phyloP scores from a whole-genome alignment of 352 stramenopile species.

The Phytophthora chlamydospora region DNA sequence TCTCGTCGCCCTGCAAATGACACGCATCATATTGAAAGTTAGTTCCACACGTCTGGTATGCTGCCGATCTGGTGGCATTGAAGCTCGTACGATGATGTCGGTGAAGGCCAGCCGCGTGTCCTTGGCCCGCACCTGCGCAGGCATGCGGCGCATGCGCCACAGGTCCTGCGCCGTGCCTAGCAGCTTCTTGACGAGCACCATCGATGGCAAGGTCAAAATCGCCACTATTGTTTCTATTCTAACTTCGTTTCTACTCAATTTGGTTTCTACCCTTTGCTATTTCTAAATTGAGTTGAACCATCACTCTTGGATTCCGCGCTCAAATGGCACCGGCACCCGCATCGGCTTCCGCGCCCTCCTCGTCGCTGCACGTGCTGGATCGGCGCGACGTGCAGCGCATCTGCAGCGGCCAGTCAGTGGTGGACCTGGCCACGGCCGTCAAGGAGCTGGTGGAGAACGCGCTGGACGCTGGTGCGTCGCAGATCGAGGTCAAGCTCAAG shows the following conservation, averaged over 20 bases:
- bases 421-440: conserved; percentile 94
- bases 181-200: conserved; percentile 50
- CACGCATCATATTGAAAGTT: background rate
- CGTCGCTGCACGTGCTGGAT: conserved; percentile 47
- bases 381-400: conserved; percentile 67
- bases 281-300: conserved; percentile 9
- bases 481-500: conserved; percentile 91
- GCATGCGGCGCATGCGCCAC: conserved; percentile 53
- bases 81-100: conserved; percentile 54
- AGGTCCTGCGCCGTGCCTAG: conserved; percentile 45
- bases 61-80: background rate
- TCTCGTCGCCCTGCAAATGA: conserved; percentile 48
- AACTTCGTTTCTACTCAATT: too few relatives aligned
- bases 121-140: conserved; percentile 48
- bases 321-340: background rate
- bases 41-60: background rate
- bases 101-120: conserved; percentile 62
- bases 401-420: conserved; percentile 94
- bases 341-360: background rate
- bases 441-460: conserved; percentile 98
- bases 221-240: too few relatives aligned
- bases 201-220: too few relatives aligned
- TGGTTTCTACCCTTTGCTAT: background rate
- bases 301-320: conserved; percentile 23
- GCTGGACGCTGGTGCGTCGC: conserved; percentile 68